Evolutionary conservation across 2,329 filamentous ascomycete species (phyloP), one percentile per base, ranked within the genome.

Genomic region (Trichoderma simmonsii): DNA sequence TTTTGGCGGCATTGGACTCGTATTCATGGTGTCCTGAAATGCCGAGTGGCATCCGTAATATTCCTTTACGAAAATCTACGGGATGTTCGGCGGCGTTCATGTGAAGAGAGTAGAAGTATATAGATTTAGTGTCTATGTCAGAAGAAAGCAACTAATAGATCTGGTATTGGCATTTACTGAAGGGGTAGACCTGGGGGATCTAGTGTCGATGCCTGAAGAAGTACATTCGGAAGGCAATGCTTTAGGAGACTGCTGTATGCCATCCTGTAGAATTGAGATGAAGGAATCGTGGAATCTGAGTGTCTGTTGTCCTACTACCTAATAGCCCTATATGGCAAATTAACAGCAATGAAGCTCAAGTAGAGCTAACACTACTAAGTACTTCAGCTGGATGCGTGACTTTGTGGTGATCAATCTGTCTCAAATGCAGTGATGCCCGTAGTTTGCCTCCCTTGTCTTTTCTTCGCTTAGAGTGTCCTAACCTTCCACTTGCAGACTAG

Each of bases 401-500:
- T 9, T 54, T 54, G 48, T 51, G 48, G n/a, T n/a, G 56, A n/a
- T 8, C 28, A 59, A 21, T 43, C 21, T 24, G 24, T 30, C 34
- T 59, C 65, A 3, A 24, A 14, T n/a, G 3, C 34, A 7, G 34
- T 14, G 12, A 24, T 9, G 11, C 15, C 32, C 14, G 14, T 3
- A 28, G 9, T 26, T 1, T 68, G 54, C 9, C 34, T 28, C 30
- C 54, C 18, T 7, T 63, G 39, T 3, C 14, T 69, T 34, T 59
- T 66, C 7, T 66, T 74, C n/a, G 48, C 54, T 12, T 66, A 24
- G 11, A 71, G 57, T 26, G 67, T 76, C 48, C 71, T 75, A 2
- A 74, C 67, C 3, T 70, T 74, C 67, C 76, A 80, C 36, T 77
- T 77, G 72, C 79, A 81, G 11, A 73, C 73, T 3, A 77, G 79